phyloP scores from a whole-genome alignment of 2,329 filamentous ascomycete genomes.

The Fusarium verrucosum region DNA sequence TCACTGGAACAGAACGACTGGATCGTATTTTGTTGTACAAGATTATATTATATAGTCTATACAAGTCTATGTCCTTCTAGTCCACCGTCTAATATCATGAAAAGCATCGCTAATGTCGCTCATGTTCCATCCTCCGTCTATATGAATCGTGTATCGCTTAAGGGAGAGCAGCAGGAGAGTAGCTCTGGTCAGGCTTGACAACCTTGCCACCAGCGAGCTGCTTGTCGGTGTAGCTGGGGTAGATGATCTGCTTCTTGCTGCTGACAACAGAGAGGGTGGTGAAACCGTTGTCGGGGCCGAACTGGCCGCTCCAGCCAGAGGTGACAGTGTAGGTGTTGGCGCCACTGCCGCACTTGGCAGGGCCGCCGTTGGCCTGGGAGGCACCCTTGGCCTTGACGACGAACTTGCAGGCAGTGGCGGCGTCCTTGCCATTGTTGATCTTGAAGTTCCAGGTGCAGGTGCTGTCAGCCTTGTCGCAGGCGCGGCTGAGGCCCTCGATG shows the following conservation, averaged over 20 bases:
- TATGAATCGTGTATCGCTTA: not conserved
- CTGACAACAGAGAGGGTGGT: slow-evolving; percentile 61
- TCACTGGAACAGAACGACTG: not conserved
- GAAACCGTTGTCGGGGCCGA: slow-evolving; percentile 61
- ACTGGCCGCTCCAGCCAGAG: slow-evolving; percentile 65
- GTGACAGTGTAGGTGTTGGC: slow-evolving; percentile 56
- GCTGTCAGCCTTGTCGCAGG: slow-evolving; percentile 51
- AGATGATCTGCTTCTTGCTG: slow-evolving; percentile 56
- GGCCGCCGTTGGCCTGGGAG: slow-evolving; percentile 51
- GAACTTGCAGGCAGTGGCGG: slow-evolving; percentile 44
- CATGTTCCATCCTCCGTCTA: not conserved
- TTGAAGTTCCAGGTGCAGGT: slow-evolving; percentile 57
- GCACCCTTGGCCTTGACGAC: slow-evolving; percentile 48
- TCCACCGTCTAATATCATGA: not conserved
- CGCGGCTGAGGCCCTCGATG: slow-evolving; percentile 51
- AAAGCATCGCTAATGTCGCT: not conserved
- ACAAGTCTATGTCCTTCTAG: not conserved
- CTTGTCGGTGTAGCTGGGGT: slow-evolving; percentile 62
- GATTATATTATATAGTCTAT: slow-evolving; percentile 3
- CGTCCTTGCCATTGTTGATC: slow-evolving; percentile 56
- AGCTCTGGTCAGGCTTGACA: slow-evolving; percentile 60
- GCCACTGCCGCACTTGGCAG: slow-evolving; percentile 53
- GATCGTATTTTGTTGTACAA: not conserved
- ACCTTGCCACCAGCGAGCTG: slow-evolving; percentile 56
- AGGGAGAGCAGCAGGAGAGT: slow-evolving; percentile 46